Evolutionary conservation across 306 rosid species (phyloP).

Genomic region (Rosa persica): DNA sequence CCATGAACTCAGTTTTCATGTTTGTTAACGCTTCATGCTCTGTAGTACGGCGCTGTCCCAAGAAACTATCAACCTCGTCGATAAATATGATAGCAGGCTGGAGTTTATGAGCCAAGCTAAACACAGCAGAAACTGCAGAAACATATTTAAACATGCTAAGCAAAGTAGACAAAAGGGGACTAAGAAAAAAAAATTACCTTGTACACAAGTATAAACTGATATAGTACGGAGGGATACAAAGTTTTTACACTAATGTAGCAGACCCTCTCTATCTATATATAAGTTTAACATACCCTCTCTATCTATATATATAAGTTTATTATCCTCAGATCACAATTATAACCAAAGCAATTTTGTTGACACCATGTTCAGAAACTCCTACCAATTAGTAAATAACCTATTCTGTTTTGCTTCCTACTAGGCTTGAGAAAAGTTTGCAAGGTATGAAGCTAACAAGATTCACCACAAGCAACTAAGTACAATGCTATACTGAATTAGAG

Average conservation of each 20-base stretch:
- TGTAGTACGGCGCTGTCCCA: constrained; percentile 91
- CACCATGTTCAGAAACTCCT: background rate
- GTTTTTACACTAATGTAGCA: background rate
- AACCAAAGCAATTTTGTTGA: background rate
- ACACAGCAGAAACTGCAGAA: constrained; percentile 87
- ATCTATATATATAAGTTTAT: background rate
- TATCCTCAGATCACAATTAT: background rate
- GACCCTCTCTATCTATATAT: background rate
- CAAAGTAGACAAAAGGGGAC: background rate
- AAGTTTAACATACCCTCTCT: background rate
- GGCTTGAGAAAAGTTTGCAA: background rate
- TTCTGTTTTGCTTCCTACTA: background rate
- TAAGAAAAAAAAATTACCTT: background rate
- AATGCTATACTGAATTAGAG: background rate
- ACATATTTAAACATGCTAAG: constrained; percentile 16
- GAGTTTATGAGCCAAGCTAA: constrained; percentile 95
- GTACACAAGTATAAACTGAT: background rate
- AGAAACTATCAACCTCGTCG: constrained; percentile 97
- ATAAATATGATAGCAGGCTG: constrained; percentile 98
- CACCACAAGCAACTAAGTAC: background rate
- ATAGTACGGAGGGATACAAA: background rate
- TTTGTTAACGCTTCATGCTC: constrained; percentile 96
- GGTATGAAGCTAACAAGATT: background rate
- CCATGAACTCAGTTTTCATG: constrained; percentile 99
- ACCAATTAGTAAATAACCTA: background rate